These are phyloP conservation scores for Penicillium riverlandense DNA, from an alignment of 495 filamentous ascomycete genomes.

Conservation along the genomic window DNA sequence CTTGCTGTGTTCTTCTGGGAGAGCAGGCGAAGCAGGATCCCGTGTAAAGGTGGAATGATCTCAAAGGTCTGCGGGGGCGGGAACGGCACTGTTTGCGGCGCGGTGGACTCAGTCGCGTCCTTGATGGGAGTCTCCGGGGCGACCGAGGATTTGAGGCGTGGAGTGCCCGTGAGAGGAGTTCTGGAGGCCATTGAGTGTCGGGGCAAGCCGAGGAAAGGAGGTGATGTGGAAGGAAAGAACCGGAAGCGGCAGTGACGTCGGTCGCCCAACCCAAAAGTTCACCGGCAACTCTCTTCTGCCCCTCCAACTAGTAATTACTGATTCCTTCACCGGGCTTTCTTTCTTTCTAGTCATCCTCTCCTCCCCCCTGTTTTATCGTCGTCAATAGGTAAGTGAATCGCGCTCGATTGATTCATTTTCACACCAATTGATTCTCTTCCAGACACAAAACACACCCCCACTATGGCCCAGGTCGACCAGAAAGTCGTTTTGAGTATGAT, in stretches of 20 bases:
- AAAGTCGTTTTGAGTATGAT: slow-evolving; percentile 87
- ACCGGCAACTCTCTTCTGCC: too few species aligned
- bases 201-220: slow-evolving; percentile 19
- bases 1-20: slow-evolving; percentile 16
- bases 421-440: not conserved
- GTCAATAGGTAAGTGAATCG: slow-evolving; percentile 12
- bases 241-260: slow-evolving; percentile 34
- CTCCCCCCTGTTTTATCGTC: slow-evolving; percentile 10
- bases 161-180: slow-evolving; percentile 31
- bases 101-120: slow-evolving; percentile 24
- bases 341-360: slow-evolving; percentile 14
- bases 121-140: slow-evolving; percentile 34
- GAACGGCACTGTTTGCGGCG: slow-evolving; percentile 44
- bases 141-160: slow-evolving; percentile 32
- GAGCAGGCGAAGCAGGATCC: slow-evolving; percentile 68
- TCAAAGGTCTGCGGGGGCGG: slow-evolving; percentile 63
- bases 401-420: not conserved
- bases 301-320: too few species aligned
- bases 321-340: slow-evolving; percentile 2
- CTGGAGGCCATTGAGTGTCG: slow-evolving; percentile 28
- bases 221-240: slow-evolving; percentile 30
- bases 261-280: slow-evolving; percentile 10
- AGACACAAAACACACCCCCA: slow-evolving; percentile 13
- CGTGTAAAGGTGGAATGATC: slow-evolving; percentile 73
- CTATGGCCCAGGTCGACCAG: slow-evolving; percentile 75